Conservation (phyloP, 2,329 filamentous ascomycete species). For the Hypoxylon sp. region DNA sequence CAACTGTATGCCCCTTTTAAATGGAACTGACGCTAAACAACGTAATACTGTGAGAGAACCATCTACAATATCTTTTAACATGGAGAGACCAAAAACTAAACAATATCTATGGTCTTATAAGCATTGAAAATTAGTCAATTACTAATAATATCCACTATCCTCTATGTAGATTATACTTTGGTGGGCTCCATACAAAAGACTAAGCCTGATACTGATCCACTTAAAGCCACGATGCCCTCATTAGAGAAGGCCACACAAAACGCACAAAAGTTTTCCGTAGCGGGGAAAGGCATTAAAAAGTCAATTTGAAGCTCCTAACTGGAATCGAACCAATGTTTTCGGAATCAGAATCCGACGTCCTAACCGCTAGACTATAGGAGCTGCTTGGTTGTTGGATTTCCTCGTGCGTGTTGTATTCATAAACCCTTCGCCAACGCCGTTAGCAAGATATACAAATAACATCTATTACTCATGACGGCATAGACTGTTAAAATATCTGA, state of each 20-base stretch:
- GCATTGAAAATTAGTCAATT: background rate
- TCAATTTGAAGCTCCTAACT: constrained; percentile 32
- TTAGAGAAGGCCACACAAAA: background rate
- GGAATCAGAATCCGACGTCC: constrained; percentile 43
- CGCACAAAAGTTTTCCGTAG: background rate
- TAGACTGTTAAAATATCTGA: no score
- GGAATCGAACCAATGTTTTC: constrained; percentile 42
- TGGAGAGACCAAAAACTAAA: no score
- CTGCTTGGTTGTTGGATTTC: background rate
- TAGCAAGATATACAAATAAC: background rate
- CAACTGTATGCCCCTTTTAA: no score
- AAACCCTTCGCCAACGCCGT: background rate
- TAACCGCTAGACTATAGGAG: constrained; percentile 43
- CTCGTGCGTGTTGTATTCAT: background rate
- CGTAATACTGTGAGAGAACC: no score
- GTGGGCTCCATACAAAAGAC: background rate
- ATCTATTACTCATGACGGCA: no score
- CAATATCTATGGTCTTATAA: no score
- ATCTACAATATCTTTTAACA: no score
- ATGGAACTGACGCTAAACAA: no score
- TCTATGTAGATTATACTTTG: background rate
- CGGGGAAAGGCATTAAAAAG: background rate
- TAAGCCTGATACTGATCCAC: constrained; percentile 13
- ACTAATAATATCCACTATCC: constrained; percentile 22
- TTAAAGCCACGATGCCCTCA: constrained; percentile 27